Conservation (phyloP, 148 eudicot genomes). For the Rhododendron vialii region DNA sequence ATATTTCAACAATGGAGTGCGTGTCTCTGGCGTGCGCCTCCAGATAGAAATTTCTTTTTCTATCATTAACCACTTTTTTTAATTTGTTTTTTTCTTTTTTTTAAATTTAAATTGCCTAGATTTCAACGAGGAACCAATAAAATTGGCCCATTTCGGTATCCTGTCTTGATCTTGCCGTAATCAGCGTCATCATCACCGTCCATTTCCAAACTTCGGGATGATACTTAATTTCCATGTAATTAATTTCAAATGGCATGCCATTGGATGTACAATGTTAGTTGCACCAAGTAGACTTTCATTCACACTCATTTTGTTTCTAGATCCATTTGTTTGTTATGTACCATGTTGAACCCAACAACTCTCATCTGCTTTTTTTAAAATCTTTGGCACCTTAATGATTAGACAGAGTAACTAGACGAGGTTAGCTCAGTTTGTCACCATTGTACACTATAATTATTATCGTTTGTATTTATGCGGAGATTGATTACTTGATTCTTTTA, state of each 20-base stretch:
- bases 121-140: slow-evolving; percentile 17
- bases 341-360: neutral
- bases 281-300: neutral
- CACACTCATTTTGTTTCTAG: neutral
- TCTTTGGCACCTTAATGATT: neutral
- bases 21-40: slow-evolving; percentile 34
- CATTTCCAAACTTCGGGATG: neutral
- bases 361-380: neutral
- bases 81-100: neutral
- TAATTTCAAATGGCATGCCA: neutral
- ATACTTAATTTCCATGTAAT: neutral
- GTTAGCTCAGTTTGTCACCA: too few relatives aligned
- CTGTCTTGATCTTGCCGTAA: slow-evolving; percentile 17
- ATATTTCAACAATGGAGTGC: slow-evolving; percentile 18
- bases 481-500: too few relatives aligned
- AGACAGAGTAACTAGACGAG: neutral
- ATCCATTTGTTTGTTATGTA: neutral
- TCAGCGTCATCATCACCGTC: slow-evolving; percentile 5
- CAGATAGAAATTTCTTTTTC: slow-evolving; percentile 27
- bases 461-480: too few relatives aligned
- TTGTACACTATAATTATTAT: too few relatives aligned
- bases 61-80: neutral
- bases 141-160: slow-evolving; percentile 7
- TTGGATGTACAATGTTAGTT: neutral
- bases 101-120: slow-evolving; percentile 10